Conservation (phyloP, 257 asterid species). For the Solanum chilense region DNA sequence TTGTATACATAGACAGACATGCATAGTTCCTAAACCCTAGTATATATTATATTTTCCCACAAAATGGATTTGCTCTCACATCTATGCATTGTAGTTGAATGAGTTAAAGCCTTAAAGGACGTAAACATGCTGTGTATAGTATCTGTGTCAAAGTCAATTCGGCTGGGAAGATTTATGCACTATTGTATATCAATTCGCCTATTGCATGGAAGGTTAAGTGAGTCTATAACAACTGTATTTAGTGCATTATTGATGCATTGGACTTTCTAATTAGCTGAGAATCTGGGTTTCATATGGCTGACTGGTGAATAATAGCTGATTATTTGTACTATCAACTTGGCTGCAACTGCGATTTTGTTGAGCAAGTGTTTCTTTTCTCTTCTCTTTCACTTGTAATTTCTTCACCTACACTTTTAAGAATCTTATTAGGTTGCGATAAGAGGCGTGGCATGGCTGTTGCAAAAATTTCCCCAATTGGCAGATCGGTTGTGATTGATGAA, state of each 20-base stretch:
- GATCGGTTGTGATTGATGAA: conserved; percentile 25
- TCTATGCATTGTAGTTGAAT: background rate
- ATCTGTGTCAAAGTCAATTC: background rate
- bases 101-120: background rate
- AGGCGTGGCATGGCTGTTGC: conserved; percentile 82
- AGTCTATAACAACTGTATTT: background rate
- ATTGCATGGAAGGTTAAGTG: background rate
- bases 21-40: background rate
- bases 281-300: background rate
- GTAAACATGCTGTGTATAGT: background rate
- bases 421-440: conserved; percentile 50
- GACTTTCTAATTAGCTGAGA: background rate
- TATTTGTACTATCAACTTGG: background rate
- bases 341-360: background rate
- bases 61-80: background rate
- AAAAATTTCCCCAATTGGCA: conserved; percentile 58
- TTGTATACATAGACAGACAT: background rate
- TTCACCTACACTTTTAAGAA: background rate
- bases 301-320: background rate
- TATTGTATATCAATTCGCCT: background rate
- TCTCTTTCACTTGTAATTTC: background rate
- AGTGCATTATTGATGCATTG: background rate
- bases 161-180: background rate
- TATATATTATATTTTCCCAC: background rate
- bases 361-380: background rate